Evolutionary conservation across 2,329 filamentous ascomycete genomes (phyloP).

Genomic region (Harringtonia lauricola): DNA sequence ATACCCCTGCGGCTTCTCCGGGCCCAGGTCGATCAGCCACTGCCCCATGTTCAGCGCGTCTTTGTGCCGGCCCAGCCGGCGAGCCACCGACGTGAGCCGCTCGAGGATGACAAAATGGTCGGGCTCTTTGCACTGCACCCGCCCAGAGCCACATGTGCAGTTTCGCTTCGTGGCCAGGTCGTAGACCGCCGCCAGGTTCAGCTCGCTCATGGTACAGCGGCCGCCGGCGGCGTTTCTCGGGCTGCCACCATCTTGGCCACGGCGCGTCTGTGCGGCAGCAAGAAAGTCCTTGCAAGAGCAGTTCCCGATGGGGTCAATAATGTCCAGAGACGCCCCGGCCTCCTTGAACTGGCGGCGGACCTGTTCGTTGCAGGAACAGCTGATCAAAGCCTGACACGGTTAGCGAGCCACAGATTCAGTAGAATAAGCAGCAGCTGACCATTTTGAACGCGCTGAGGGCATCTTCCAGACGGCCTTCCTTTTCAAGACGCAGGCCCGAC

Average conservation of each 20-base stretch:
- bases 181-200: slow-evolving; percentile 9
- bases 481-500: neutral
- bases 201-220: neutral
- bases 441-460: neutral
- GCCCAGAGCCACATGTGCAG: slow-evolving; percentile 10
- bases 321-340: slow-evolving; percentile 3
- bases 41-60: slow-evolving; percentile 2
- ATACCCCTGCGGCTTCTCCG: slow-evolving; percentile 7
- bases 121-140: slow-evolving; percentile 2
- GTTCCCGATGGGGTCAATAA: slow-evolving; percentile 6
- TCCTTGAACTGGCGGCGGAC: slow-evolving; percentile 2
- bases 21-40: slow-evolving; percentile 8
- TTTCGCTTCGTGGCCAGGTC: neutral
- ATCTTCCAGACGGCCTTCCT: neutral
- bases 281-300: slow-evolving; percentile 13
- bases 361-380: slow-evolving; percentile 4
- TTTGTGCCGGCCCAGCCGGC: neutral
- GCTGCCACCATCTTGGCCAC: neutral
- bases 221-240: neutral
- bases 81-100: neutral
- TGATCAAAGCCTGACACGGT: slow-evolving; percentile 4
- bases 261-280: slow-evolving; percentile 6
- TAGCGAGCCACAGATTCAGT: too few species aligned
- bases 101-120: slow-evolving; percentile 7
- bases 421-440: too few species aligned